Base-by-base conservation (phyloP, 495 filamentous ascomycete species). In the Annulohypoxylon stygium region DNA sequence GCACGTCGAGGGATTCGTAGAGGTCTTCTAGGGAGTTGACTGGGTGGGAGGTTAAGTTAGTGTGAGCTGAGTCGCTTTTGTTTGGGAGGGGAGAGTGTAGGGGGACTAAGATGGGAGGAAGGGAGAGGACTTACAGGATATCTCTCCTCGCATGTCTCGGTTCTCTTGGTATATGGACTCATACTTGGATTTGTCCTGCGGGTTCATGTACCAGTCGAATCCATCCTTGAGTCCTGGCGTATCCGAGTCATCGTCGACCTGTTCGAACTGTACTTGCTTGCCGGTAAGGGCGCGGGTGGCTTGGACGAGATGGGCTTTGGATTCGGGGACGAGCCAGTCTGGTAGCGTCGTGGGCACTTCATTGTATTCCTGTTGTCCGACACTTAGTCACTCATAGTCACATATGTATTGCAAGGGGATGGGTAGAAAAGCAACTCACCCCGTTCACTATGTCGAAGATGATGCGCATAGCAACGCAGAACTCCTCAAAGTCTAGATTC, bases 131-230 rank as follows among this genome's bases (percentile, higher is more conserved):
- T 71, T 78, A 94, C 92, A 98, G 47, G 91, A 85, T 69, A 97
- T 88, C 78, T 97, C 91, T 65, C 96, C 96, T 47, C 93, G 91
- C 70, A 89, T 88, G 79, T 94, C 92, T 58, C 93, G 88, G 81
- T 93, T 95, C 70, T 96, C 92, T 66, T 88, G 91, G 81, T 98
- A 99, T 79, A 99, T 98, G 54, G 94, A 92, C 79, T 97, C 93
- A 81, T 99, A 99, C 82, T 97, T 97, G 61, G 89, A 76, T 82
- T 93, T 95, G 79, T 98, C 94, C 45, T 85, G 81, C 1, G 96
- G 96, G 68, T 88, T 92, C 94, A 99, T 98, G 82, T 99, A 99
- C 96, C 96, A 99, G 80, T 99, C 96, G 81, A 99, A 99, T 1
- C 95, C 94, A 82, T 97, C 93, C 78, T 96, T 97, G 61, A 99